Conservation (phyloP, 2,329 filamentous ascomycete genomes). For the Epichloe sp. region DNA sequence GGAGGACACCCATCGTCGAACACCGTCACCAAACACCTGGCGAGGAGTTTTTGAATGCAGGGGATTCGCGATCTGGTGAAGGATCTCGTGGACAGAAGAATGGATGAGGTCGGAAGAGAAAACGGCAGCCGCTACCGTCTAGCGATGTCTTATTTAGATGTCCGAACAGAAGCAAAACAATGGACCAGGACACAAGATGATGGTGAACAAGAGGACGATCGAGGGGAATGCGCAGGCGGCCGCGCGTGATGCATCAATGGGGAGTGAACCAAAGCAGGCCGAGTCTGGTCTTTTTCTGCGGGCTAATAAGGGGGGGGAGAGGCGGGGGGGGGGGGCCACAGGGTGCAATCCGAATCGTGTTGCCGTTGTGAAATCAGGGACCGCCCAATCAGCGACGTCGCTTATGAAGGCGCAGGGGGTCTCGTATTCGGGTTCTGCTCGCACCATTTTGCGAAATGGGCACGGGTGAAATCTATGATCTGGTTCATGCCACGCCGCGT, state of each 20-base stretch:
- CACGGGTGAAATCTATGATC: no score
- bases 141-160: neutral
- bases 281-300: neutral
- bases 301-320: neutral
- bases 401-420: neutral
- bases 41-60: neutral
- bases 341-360: neutral
- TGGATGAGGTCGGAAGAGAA: neutral
- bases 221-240: neutral
- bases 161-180: no score
- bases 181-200: neutral
- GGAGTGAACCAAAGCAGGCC: neutral
- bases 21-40: neutral
- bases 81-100: neutral
- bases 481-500: no score
- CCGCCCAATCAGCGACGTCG: constrained; percentile 2
- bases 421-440: constrained; percentile 5
- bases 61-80: neutral
- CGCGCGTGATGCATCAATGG: neutral
- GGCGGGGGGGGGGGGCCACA: neutral
- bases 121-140: neutral
- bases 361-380: neutral
- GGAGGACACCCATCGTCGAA: constrained; percentile 40
- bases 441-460: no score
- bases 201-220: neutral